Evolutionary conservation across 129 eudicot genomes (phyloP).

Genomic region (Ambrosia trifida): DNA sequence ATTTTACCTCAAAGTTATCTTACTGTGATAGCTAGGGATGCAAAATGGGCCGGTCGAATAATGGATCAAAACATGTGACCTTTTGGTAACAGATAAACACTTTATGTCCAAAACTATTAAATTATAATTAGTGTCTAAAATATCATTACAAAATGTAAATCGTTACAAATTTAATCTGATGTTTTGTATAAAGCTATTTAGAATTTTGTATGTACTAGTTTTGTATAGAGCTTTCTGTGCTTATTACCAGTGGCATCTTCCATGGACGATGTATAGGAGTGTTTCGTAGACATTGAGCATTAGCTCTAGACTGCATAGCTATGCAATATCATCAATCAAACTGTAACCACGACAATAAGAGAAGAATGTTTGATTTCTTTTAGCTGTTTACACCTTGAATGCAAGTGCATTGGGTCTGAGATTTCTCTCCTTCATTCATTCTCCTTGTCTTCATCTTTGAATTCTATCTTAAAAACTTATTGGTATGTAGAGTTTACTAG

Average conservation of each 20-base stretch:
- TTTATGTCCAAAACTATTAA: not conserved
- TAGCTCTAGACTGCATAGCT: not conserved
- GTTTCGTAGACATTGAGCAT: conserved; percentile 3
- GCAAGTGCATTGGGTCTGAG: not conserved
- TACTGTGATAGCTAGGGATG: not conserved
- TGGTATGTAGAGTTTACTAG: conserved; percentile 51
- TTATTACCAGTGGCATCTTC: not conserved
- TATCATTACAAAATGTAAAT: conserved; percentile 2
- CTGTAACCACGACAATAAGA: not conserved
- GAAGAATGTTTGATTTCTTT: not conserved
- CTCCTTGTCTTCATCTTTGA: conserved; percentile 10
- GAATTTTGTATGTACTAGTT: not conserved
- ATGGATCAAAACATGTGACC: not conserved
- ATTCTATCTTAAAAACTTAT: conserved; percentile 13
- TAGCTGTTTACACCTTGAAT: conserved; percentile 5
- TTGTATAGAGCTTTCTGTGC: not conserved
- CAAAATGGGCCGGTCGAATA: not conserved
- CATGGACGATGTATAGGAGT: not conserved
- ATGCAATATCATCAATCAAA: not conserved
- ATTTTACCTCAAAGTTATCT: not conserved
- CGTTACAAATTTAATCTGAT: not conserved
- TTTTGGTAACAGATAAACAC: not conserved
- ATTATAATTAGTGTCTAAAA: not conserved
- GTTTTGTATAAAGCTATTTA: not conserved
- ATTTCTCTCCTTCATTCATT: conserved; percentile 8